Evolutionary conservation across 73 alveolate genomes (phyloP), one percentile per base, ranked within the genome.

Genomic region (Uronychia binucleata): DNA sequence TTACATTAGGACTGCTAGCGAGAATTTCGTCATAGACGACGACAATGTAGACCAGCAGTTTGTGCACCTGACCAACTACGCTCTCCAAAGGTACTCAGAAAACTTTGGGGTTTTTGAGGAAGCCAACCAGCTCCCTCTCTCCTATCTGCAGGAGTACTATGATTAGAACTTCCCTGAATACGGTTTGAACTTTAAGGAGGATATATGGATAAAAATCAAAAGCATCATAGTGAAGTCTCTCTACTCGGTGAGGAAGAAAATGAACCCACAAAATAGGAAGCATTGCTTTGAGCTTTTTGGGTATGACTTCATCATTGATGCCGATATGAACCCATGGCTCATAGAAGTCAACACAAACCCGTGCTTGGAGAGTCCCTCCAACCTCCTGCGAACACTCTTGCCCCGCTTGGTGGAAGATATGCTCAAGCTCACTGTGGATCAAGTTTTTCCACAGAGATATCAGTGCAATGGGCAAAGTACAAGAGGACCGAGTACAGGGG

Each of bases 61-160:
- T 84, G 89, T 96, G 35, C 99, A 96, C 91, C 83, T 96, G 77
- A 96, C 99, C 0, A 96, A 96, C 79, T 90, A 96, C 88, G 97
- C 99, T 0, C 88, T 90, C 77, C 93, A 95, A 84, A 95, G 91
- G 75, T 94, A 90, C 80, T 90, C 97, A 27, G 86, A 86, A 74
- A 93, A 93, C 86, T 95, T 90, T 76, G 97, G 96, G 58, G 82
- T 91, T 82, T 95, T 95, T 75, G 98, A 95, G 79, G 91, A 90
- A 78, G 98, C 96, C 57, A 95, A 95, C 81, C 90, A 95, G 86
- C 91, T 95, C 29, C 93, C 97, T 75, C 89, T 93, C 60, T 74
- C 84, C 83, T 91, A 95, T 80, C 92, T 92, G 79, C 96, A 93
- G 78, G 86, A 93, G 75, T 95, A 79, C 85, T 85, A 46, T 46